phyloP scores from a whole-genome alignment of 78 protist species.

The Andalucia godoyi region DNA sequence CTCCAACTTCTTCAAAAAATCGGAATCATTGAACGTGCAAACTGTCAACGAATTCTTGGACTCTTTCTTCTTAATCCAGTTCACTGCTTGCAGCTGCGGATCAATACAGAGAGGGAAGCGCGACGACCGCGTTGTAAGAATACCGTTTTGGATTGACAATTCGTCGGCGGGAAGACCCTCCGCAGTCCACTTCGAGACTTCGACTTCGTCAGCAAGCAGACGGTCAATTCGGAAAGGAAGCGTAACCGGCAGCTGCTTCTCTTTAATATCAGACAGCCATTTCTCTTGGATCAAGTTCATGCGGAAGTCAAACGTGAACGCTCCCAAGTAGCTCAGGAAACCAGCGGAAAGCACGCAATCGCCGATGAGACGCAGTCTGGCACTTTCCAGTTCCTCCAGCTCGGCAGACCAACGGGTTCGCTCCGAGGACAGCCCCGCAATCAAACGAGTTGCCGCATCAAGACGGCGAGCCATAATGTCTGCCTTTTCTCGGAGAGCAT shows the following conservation, averaged over 20 bases:
- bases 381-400: conserved; percentile 10
- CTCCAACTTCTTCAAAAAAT: conserved; percentile 48
- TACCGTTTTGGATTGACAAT: conserved; percentile 75
- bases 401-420: conserved; percentile 53
- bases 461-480: conserved; percentile 49
- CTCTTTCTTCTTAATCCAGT: conserved; percentile 61
- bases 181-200: conserved; percentile 54
- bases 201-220: conserved; percentile 62
- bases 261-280: conserved; percentile 29
- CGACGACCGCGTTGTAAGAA: conserved; percentile 8
- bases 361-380: conserved; percentile 27
- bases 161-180: conserved; percentile 80
- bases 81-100: conserved; percentile 83
- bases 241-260: conserved; percentile 33
- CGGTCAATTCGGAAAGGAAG: conserved; percentile 12
- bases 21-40: conserved; percentile 39
- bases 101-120: conserved; percentile 87
- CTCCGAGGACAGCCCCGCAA: conserved; percentile 62
- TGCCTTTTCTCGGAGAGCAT: conserved; percentile 22
- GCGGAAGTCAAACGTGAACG: conserved; percentile 54
- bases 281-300: background rate
- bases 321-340: conserved; percentile 47
- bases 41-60: conserved; percentile 22
- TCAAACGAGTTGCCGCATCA: conserved; percentile 49
- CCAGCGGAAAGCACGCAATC: conserved; percentile 43